phyloP scores from a whole-genome alignment of 495 filamentous ascomycete genomes.

The Bathelium albidoporum region DNA sequence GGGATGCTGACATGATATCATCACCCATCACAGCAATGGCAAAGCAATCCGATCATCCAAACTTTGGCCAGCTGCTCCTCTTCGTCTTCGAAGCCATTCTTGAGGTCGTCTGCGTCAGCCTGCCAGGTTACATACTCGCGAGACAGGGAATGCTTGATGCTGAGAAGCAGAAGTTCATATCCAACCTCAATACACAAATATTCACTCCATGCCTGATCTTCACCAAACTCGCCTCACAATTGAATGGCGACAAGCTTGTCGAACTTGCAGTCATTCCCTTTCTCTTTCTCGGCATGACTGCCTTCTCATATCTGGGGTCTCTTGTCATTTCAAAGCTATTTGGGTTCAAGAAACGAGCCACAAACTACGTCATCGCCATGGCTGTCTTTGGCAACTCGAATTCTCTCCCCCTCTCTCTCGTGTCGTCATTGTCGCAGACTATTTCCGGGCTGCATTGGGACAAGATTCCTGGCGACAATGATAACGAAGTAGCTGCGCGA shows the following conservation, averaged over 20 bases:
- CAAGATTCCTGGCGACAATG: slow-evolving; percentile 79
- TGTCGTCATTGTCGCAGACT: slow-evolving; percentile 86
- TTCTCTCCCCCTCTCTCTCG: slow-evolving; percentile 91
- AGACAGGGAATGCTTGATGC: slow-evolving; percentile 83
- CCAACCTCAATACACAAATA: slow-evolving; percentile 84
- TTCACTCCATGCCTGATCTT: slow-evolving; percentile 98
- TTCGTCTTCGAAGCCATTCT: slow-evolving; percentile 94
- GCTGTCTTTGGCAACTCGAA: slow-evolving; percentile 98
- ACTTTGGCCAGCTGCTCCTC: slow-evolving; percentile 64
- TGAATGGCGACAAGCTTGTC: slow-evolving; percentile 77
- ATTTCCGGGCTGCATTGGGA: slow-evolving; percentile 89
- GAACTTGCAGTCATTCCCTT: slow-evolving; percentile 88
- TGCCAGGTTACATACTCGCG: slow-evolving; percentile 93
- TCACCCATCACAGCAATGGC: slow-evolving; percentile 1
- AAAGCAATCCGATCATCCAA: slow-evolving; percentile 38
- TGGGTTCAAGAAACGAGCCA: slow-evolving; percentile 50
- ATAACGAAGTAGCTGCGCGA: slow-evolving; percentile 84
- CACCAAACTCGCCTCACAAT: slow-evolving; percentile 91
- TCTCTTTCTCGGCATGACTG: slow-evolving; percentile 80
- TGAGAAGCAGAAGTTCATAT: slow-evolving; percentile 88
- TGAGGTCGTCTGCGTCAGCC: slow-evolving; percentile 88
- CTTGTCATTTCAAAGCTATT: slow-evolving; percentile 58
- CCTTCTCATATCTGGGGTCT: slow-evolving; percentile 71
- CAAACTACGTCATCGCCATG: slow-evolving; percentile 96
- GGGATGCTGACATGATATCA: not conserved